These are phyloP conservation scores for Pseudozyma tsukubaensis DNA, from an alignment of 1,284 basidiomycete genomes.

Conservation along the genomic window DNA sequence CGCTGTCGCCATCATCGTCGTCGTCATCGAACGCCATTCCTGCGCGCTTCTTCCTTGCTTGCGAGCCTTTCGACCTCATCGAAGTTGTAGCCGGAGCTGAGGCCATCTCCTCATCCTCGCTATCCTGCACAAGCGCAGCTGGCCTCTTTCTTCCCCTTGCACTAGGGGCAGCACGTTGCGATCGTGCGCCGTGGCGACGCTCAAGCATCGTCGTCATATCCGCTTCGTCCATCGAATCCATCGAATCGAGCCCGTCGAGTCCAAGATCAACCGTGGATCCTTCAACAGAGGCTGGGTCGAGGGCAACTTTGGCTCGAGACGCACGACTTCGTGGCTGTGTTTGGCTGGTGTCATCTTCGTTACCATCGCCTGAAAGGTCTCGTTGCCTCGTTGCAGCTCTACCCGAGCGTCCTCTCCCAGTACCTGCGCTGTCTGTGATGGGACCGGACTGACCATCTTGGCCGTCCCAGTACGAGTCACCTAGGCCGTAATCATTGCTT, in stretches of 20 bases:
- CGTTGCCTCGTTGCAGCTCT: neutral
- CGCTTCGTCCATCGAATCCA: constrained; percentile 32
- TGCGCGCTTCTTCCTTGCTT: constrained; percentile 1
- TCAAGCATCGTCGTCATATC: constrained; percentile 39
- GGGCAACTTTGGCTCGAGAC: constrained; percentile 12
- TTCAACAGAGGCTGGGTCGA: constrained; percentile 24
- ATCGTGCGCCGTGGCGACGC: constrained; percentile 19
- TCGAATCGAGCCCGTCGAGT: constrained; percentile 36
- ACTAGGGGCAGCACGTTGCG: constrained; percentile 2
- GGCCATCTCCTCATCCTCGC: constrained; percentile 22
- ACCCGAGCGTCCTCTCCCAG: neutral
- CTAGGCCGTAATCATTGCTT: constrained; percentile 41
- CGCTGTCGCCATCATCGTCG: constrained; percentile 10
- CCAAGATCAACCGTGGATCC: constrained; percentile 19
- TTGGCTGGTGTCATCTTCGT: neutral
- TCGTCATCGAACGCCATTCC: constrained; percentile 19
- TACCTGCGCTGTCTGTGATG: neutral
- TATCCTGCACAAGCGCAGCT: constrained; percentile 18
- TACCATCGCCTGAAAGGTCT: constrained; percentile 16
- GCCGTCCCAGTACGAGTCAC: constrained; percentile 28
- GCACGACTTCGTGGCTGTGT: neutral
- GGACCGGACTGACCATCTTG: constrained; percentile 7
- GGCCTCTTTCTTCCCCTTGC: constrained; percentile 22
- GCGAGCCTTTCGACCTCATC: neutral
- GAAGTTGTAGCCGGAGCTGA: neutral